Base-by-base conservation (phyloP, 108 stramenopile species). In the Cyclotella distinguenda region DNA sequence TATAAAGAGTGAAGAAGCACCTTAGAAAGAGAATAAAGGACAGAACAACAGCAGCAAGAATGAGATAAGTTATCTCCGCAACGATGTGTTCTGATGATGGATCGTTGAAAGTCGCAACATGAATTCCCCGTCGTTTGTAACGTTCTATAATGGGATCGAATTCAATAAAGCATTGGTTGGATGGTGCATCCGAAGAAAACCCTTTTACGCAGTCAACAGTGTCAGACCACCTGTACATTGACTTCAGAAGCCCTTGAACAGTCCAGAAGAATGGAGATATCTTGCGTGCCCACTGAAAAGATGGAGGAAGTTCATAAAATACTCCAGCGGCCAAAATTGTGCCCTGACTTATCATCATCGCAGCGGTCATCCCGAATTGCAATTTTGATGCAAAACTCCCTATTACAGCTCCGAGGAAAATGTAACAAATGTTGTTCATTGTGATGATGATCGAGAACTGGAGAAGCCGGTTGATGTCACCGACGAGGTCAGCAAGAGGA, bases 91-190 rank as follows among this genome's bases (percentile, higher is more conserved):
- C 54, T 3, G 54, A 55, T 4, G 33, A 21, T 3, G 40, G n/a
- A 47, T 26, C 50, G 44, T 46, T 61, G 64, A 19, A 72, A 8
- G 62, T 32, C 42, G 60, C 61, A 18, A 52, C 68, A 63, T 58
- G 32, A 16, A 70, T 63, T 31, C 68, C 68, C 23, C 70, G 50
- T n/a, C 31, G 30, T 34, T 64, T 56, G 6, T 40, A 64, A 15
- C 64, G 22, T 19, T 64, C 43, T 2, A 71, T 64, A 1, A 51
- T 16, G n/a, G 35, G 16, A 32, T 48, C 47, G 25, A 53, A 53
- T 39, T 71, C 70, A 48, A 65, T 54, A 22, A 71, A 71, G 30
- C 70, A 71, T 52, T 64, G 62, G 11, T 57, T 61, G 3, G 36
- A n/a, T 36, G 62, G 62, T 32, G 64, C 31, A 12, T 54, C 63